Evolutionary conservation across 1,139 yeast genomes (phyloP), one percentile per base, ranked within the genome.

Genomic region (Scheffersomyces parashehatae): DNA sequence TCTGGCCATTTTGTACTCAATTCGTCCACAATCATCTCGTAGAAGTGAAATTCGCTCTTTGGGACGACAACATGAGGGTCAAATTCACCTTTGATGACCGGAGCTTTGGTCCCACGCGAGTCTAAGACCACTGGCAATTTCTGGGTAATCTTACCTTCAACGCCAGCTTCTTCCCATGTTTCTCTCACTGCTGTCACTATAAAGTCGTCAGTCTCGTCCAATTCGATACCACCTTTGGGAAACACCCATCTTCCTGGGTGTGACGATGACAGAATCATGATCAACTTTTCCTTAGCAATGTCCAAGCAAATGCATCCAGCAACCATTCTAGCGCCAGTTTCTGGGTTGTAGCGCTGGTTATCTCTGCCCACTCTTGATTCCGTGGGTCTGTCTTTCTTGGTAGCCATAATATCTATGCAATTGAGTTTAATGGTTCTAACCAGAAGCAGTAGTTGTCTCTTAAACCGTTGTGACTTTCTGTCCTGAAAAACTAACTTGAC

Each of bases 151-250:
- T 62, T 68, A 4, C 97, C 96, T 35, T 78, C 78, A 28, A 86
- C 88, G 0, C 99, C 99, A 0, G 96, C 95, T 64, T 93, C 99
- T 64, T 93, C 99, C 99, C 99, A 93, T 0, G 96, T 88, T 62
- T 93, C 99, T 46, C 99, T 71, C 12, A 77, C 70, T 0, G 98
- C 98, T 6, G 88, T 70, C 8, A 67, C 65, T 12, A 65, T 64
- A 43, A 51, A 72, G 54, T 75, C 78, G 35, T 81, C 82, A 2
- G 78, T 71, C 59, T 93, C 99, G 62, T 93, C 99, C 35, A 64
- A 60, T 63, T 93, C 99, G 42, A 91, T 83, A 0, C 99, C 99
- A 29, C 99, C 99, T 59, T 93, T 95, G 3, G 99, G 99, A 9
- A 93, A 66, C 11, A 95, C 88, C 96, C 96, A 90, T 54, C 76